Conservation (phyloP, 1,284 basidiomycete genomes). For the Ustilago bromivora region DNA sequence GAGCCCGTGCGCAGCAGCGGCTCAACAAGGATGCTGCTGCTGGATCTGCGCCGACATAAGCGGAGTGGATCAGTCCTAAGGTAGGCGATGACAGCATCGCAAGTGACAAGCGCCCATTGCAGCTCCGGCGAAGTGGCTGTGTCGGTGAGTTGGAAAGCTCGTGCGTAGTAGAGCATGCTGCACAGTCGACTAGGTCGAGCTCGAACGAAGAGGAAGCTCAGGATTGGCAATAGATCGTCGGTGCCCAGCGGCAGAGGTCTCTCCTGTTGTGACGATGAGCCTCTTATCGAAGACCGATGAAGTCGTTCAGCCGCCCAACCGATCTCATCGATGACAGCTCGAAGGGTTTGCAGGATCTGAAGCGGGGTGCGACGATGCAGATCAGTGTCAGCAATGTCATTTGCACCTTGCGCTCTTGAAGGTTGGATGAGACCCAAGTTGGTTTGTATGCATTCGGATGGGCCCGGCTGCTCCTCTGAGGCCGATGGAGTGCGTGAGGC, state of each 20-base stretch:
- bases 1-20: conserved; percentile 7
- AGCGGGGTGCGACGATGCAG: conserved; percentile 40
- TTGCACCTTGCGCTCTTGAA: no score
- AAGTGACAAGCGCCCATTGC: conserved; percentile 45
- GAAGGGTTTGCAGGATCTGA: conserved; percentile 37
- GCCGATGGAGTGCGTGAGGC: neutral
- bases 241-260: conserved; percentile 29
- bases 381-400: neutral
- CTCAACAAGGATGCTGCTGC: conserved; percentile 12
- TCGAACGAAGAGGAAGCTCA: conserved; percentile 40
- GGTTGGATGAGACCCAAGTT: conserved; percentile 13
- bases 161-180: conserved; percentile 49
- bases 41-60: conserved; percentile 25
- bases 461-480: neutral
- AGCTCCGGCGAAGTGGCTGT: conserved; percentile 30
- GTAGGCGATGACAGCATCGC: conserved; percentile 43
- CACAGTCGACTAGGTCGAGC: conserved; percentile 24
- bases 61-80: conserved; percentile 42
- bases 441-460: conserved; percentile 2
- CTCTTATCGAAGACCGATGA: conserved; percentile 12
- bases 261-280: conserved; percentile 4
- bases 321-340: conserved; percentile 44
- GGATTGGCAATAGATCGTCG: conserved; percentile 43
- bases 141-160: conserved; percentile 38
- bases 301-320: conserved; percentile 26